These are phyloP conservation scores for Rhynchosporium agropyri DNA, from an alignment of 2,329 filamentous ascomycete genomes.

Conservation along the genomic window DNA sequence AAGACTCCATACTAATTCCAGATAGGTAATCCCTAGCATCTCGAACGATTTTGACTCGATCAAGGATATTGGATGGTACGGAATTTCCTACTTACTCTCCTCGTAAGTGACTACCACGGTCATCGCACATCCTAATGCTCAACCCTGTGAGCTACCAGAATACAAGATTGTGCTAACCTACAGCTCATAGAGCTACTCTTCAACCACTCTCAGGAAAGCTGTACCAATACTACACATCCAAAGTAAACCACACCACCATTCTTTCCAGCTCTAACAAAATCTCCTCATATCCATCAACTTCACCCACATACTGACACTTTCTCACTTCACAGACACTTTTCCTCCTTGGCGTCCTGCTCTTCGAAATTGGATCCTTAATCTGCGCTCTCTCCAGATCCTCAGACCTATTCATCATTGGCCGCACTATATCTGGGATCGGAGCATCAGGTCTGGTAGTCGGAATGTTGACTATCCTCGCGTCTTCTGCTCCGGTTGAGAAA, in stretches of 20 bases:
- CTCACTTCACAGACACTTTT: not conserved
- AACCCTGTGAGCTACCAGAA: not conserved
- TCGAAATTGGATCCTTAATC: conserved; percentile 14
- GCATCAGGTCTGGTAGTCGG: conserved; percentile 55
- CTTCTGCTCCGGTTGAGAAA: conserved; percentile 33
- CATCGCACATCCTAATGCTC: not conserved
- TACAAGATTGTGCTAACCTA: not conserved
- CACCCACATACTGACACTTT: not conserved
- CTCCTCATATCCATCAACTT: not conserved
- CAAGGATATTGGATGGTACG: conserved; percentile 45
- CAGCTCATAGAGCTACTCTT: conserved; percentile 19
- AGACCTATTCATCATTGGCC: conserved; percentile 7
- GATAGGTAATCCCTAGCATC: conserved; percentile 45
- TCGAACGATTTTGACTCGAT: conserved; percentile 44
- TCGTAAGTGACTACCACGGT: conserved; percentile 15
- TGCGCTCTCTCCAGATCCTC: conserved; percentile 5
- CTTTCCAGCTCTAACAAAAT: no score
- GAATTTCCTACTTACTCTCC: conserved; percentile 42
- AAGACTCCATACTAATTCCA: not conserved
- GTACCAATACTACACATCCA: conserved; percentile 24
- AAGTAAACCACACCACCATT: conserved; percentile 10
- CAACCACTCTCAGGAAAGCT: conserved; percentile 30
- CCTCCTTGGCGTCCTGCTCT: conserved; percentile 9
- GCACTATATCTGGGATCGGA: conserved; percentile 45
- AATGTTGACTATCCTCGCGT: conserved; percentile 52